Evolutionary conservation across 768 basidiomycete species (phyloP).

Genomic region (Kwoniella newhampshirensis): DNA sequence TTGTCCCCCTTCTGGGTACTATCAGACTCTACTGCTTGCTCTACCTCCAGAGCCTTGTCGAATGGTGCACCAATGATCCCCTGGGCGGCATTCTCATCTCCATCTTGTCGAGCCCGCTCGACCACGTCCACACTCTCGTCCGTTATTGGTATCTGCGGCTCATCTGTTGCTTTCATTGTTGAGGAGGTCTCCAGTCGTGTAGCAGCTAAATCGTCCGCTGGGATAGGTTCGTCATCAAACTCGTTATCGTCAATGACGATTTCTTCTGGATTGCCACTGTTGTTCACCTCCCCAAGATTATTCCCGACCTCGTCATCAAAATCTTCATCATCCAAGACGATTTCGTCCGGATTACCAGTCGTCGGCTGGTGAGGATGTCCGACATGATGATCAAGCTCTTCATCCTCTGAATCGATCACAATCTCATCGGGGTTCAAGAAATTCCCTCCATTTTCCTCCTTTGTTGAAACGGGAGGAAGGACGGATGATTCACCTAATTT

Average conservation of each 20-base stretch:
- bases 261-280: conserved; percentile 7
- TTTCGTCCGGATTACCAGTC: conserved; percentile 36
- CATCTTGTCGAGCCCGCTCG: conserved; percentile 33
- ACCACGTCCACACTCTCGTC: conserved; percentile 51
- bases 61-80: conserved; percentile 28
- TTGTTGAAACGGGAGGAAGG: neutral
- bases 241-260: conserved; percentile 11
- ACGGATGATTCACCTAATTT: conserved; percentile 2
- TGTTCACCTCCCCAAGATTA: conserved; percentile 15
- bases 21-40: conserved; percentile 24
- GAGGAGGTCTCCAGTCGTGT: neutral
- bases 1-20: neutral
- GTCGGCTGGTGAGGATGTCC: neutral
- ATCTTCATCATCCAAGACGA: conserved; percentile 33
- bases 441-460: neutral
- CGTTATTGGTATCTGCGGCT: conserved; percentile 13
- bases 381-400: conserved; percentile 6
- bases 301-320: conserved; percentile 16
- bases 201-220: neutral
- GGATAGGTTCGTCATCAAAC: conserved; percentile 7
- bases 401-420: conserved; percentile 28
- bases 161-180: neutral
- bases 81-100: conserved; percentile 24
- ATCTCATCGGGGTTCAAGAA: conserved; percentile 53
- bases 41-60: conserved; percentile 33